These are phyloP conservation scores for Pilasporangium apinafurcum DNA, from an alignment of 352 stramenopile species.

Conservation along the genomic window DNA sequence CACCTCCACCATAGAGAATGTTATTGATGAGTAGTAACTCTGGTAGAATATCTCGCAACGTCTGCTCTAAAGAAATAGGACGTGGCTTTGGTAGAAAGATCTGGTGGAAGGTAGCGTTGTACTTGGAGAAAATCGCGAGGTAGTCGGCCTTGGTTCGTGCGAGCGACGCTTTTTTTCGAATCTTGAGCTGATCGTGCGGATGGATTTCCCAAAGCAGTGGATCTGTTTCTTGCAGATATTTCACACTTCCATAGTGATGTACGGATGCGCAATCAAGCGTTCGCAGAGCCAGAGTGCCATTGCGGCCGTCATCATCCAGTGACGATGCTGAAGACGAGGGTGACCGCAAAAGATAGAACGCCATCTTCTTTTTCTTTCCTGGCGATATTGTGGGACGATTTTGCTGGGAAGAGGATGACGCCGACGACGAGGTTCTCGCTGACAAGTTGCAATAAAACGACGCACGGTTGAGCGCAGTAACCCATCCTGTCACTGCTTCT, in stretches of 20 bases:
- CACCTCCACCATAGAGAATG: constrained; percentile 59
- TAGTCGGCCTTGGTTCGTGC: constrained; percentile 55
- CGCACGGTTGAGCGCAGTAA: constrained; percentile 60
- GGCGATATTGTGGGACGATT: constrained; percentile 16
- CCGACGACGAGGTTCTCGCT: constrained; percentile 19
- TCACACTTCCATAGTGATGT: constrained; percentile 67
- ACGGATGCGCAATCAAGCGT: constrained; percentile 27
- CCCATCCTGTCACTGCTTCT: constrained; percentile 35
- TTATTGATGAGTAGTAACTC: constrained; percentile 80
- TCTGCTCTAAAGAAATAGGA: constrained; percentile 75
- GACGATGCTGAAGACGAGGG: constrained; percentile 34
- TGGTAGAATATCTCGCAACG: constrained; percentile 64
- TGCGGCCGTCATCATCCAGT: constrained; percentile 20
- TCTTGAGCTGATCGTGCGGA: constrained; percentile 63
- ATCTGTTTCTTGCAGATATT: constrained; percentile 76
- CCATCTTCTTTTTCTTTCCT: constrained; percentile 21
- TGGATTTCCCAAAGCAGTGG: constrained; percentile 81
- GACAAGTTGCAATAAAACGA: constrained; percentile 68
- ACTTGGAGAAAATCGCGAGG: constrained; percentile 58
- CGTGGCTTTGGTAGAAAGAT: constrained; percentile 66
- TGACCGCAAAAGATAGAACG: constrained; percentile 61
- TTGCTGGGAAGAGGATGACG: constrained; percentile 24
- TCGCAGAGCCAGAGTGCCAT: constrained; percentile 6
- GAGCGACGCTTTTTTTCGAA: constrained; percentile 57
- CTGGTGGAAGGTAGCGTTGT: constrained; percentile 50